A percentile compares a stretch with the other conserved stretches of the same genome.
Evolutionary conservation across 768 basidiomycete species (phyloP).

Genomic region (Chalciporus sphaerocephalus): DNA sequence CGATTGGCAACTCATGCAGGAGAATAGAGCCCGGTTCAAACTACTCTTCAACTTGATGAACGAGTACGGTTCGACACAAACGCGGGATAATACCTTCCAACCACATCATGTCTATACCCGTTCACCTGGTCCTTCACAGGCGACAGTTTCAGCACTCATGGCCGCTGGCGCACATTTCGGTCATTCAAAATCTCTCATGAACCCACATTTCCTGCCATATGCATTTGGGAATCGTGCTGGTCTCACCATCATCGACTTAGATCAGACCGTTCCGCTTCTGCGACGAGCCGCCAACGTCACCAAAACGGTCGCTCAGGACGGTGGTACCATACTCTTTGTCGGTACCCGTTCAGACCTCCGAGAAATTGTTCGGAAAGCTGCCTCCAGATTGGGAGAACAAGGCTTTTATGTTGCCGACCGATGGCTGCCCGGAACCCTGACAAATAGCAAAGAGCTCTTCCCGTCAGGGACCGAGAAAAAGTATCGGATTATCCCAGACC

Average conservation of each 20-base stretch:
- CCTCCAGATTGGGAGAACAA: slow-evolving; percentile 71
- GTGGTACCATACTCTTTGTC: slow-evolving; percentile 85
- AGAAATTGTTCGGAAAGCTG: slow-evolving; percentile 70
- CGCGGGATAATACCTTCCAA: slow-evolving; percentile 61
- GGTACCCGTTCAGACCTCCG: slow-evolving; percentile 81
- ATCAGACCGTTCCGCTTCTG: slow-evolving; percentile 87
- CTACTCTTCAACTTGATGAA: slow-evolving; percentile 56
- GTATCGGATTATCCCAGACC: slow-evolving; percentile 70
- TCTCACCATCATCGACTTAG: slow-evolving; percentile 90
- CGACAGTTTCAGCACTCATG: slow-evolving; percentile 84
- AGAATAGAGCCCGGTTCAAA: slow-evolving; percentile 51
- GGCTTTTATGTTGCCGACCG: slow-evolving; percentile 82
- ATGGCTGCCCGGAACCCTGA: slow-evolving; percentile 95
- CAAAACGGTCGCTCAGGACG: slow-evolving; percentile 72
- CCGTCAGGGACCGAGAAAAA: slow-evolving; percentile 47
- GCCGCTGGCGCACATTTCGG: slow-evolving; percentile 95
- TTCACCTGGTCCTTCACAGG: slow-evolving; percentile 53
- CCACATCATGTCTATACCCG: slow-evolving; percentile 67
- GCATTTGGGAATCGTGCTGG: slow-evolving; percentile 89
- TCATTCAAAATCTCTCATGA: slow-evolving; percentile 78
- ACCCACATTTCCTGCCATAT: slow-evolving; percentile 87
- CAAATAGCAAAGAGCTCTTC: slow-evolving; percentile 77
- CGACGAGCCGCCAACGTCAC: slow-evolving; percentile 87
- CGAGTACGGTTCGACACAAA: slow-evolving; percentile 75
- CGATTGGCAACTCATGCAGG: slow-evolving; percentile 65